phyloP scores from a whole-genome alignment of 2,329 filamentous ascomycete species.

The Colletotrichum godetiae region DNA sequence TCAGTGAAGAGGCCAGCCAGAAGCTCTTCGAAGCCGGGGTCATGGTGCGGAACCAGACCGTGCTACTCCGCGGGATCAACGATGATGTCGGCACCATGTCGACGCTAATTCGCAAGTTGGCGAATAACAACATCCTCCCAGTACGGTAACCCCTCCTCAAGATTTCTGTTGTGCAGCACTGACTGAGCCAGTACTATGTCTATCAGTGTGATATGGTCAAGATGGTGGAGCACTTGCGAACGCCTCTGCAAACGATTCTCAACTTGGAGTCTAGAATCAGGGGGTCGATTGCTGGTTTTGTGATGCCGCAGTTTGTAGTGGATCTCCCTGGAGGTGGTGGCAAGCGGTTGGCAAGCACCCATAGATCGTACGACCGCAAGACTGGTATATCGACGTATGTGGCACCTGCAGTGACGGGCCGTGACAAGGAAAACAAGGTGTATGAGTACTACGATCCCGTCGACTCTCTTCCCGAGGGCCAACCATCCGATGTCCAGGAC shows the following conservation, averaged over 20 bases:
- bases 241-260: slow-evolving; percentile 68
- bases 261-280: slow-evolving; percentile 67
- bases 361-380: slow-evolving; percentile 62
- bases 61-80: slow-evolving; percentile 69
- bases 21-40: slow-evolving; percentile 62
- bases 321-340: slow-evolving; percentile 73
- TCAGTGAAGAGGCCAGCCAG: slow-evolving; percentile 61
- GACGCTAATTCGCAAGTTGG: slow-evolving; percentile 62
- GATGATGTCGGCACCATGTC: slow-evolving; percentile 65
- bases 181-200: slow-evolving; percentile 66
- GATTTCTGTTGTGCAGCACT: background rate
- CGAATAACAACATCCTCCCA: slow-evolving; percentile 67
- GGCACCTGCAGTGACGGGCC: slow-evolving; percentile 64
- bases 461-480: slow-evolving; percentile 21
- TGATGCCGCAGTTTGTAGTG: slow-evolving; percentile 71
- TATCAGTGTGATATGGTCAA: slow-evolving; percentile 74
- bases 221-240: slow-evolving; percentile 71
- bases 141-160: slow-evolving; percentile 48
- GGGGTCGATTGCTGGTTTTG: slow-evolving; percentile 71
- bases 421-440: slow-evolving; percentile 55
- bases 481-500: background rate
- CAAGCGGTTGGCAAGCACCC: slow-evolving; percentile 68
- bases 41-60: slow-evolving; percentile 67
- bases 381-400: slow-evolving; percentile 66
- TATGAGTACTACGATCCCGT: slow-evolving; percentile 70